phyloP scores from a whole-genome alignment of 305 asterid genomes.

The Nicotiana rustica region DNA sequence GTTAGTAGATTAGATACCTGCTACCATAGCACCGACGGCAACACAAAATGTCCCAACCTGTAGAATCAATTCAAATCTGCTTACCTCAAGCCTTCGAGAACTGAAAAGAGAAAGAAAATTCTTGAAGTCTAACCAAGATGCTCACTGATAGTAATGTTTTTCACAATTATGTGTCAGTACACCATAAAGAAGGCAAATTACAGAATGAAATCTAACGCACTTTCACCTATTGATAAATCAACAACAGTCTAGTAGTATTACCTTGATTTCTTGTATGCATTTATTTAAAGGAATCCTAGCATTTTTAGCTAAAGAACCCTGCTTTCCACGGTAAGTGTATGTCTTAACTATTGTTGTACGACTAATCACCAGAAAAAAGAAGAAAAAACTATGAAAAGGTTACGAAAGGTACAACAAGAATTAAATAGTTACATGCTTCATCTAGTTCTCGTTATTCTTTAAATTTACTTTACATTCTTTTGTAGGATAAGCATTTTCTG shows the following conservation, averaged over 20 bases:
- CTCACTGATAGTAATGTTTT: neutral
- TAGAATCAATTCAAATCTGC: constrained; percentile 95
- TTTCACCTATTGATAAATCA: neutral
- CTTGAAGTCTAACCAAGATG: constrained; percentile 20
- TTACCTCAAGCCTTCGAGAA: constrained; percentile 98
- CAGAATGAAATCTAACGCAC: neutral
- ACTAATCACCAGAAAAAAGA: neutral
- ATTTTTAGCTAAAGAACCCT: constrained; percentile 24
- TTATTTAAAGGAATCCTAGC: constrained; percentile 10
- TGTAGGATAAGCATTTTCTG: constrained; percentile 10
- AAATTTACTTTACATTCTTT: neutral
- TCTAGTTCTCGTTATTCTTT: constrained; percentile 2
- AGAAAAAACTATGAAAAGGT: neutral
- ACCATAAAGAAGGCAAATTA: constrained; percentile 19
- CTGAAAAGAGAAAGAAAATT: constrained; percentile 50
- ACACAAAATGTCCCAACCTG: constrained; percentile 95
- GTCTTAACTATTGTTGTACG: neutral
- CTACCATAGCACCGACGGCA: constrained; percentile 89
- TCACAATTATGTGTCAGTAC: neutral
- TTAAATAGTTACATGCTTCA: neutral
- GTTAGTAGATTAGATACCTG: constrained; percentile 57
- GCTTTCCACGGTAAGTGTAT: neutral
- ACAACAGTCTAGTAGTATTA: neutral
- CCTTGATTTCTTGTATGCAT: neutral
- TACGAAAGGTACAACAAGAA: neutral